Base-by-base conservation (phyloP, 176 grass and related monocot genomes). In the Thalia dealbata region DNA sequence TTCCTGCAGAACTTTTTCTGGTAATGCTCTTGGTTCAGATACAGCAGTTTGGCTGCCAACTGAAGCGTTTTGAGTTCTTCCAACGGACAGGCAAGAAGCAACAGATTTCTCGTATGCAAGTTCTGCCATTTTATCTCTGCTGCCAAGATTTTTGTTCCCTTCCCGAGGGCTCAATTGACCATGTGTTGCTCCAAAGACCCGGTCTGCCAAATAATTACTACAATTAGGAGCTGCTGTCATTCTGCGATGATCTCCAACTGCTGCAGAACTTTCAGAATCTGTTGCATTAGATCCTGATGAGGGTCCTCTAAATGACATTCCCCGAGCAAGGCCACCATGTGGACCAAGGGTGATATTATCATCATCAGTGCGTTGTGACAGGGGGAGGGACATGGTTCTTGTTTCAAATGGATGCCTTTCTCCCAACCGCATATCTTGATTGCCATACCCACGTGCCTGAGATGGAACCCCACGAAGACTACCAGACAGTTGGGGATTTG, bases 221-320 rank as follows among this genome's bases (percentile, higher is more conserved):
- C 87, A 86, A 24, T 86, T 93, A 22, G 84, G 76, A 69, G 84
- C 83, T 77, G 82, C 70, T 41, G 66, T 52, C 67, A 82, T 63
- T 73, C 83, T 86, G 67, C 78, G 81, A 78, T 82, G 78, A 0
- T 91, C 82, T 75, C 74, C 64, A 82, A 79, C 77, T 51, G 13
- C 38, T 70, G 42, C 9, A 70, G 43, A 22, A 67, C 9, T 42
- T 25, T 67, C 74, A 88, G 79, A 42, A 74, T 56, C 27, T 16
- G 81, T 75, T 22, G 70, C 29, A 88, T 78, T 88, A 60, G 92
- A 89, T 69, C 77, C 54, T 21, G 60, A 75, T 23, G 84, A 80
- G 72, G 91, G 92, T 61, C 92, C 92, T 86, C 84, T 89, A 72
- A 79, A 71, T 74, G 92, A 96, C 92, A 96, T 96, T 48, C 78